Evolutionary conservation across 2,329 filamentous ascomycete genomes (phyloP).

Genomic region (Huntiella savannae): DNA sequence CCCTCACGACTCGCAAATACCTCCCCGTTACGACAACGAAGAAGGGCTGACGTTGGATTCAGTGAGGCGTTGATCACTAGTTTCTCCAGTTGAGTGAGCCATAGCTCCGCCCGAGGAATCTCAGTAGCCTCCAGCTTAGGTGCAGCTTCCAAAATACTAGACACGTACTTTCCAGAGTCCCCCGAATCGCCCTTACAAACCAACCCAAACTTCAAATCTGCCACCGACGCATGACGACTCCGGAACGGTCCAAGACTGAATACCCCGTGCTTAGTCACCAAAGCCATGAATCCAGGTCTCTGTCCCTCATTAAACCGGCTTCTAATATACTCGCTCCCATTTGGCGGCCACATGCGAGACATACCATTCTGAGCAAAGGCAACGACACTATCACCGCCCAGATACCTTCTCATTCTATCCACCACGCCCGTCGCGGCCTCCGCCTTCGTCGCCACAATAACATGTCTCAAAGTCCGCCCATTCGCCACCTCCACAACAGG

Average conservation of each 20-base stretch:
- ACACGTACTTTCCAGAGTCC: conserved; percentile 19
- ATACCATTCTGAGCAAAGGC: conserved; percentile 78
- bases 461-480: conserved; percentile 38
- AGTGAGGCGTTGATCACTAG: conserved; percentile 63
- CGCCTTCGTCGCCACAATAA: conserved; percentile 66
- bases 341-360: conserved; percentile 42
- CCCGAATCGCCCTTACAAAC: conserved; percentile 19
- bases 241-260: conserved; percentile 29
- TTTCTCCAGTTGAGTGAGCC: conserved; percentile 62
- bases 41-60: conserved; percentile 67
- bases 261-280: conserved; percentile 40
- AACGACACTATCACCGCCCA: conserved; percentile 48
- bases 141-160: conserved; percentile 23
- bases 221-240: conserved; percentile 33
- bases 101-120: conserved; percentile 26
- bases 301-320: conserved; percentile 21
- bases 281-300: conserved; percentile 52
- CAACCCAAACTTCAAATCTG: conserved; percentile 27
- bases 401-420: conserved; percentile 39
- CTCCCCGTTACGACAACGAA: conserved; percentile 60
- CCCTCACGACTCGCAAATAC: conserved; percentile 36
- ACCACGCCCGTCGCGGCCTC: conserved; percentile 43
- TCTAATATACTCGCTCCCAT: conserved; percentile 24
- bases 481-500: conserved; percentile 23
- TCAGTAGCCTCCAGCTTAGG: conserved; percentile 24